Percentiles rank a stretch among this genome's conserved stretches.
Conservation (phyloP, 352 stramenopile species). For the Pythium brachiatum region DNA sequence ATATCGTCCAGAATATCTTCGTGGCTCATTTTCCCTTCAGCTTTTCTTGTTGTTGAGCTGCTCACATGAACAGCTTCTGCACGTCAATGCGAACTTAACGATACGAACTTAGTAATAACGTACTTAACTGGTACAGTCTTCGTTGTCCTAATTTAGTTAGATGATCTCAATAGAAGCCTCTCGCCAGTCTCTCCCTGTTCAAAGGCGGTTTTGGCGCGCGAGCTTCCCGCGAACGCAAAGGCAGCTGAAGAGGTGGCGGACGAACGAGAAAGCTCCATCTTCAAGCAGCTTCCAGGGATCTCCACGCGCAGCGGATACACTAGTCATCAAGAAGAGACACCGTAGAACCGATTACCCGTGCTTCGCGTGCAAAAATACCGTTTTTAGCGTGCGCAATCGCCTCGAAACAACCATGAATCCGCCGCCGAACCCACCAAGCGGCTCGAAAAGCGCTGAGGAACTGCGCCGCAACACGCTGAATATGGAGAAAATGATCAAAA, state of each 20-base stretch:
- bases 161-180: constrained; percentile 1
- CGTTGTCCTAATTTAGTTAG: constrained; percentile 7
- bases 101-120: background rate
- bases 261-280: constrained; percentile 6
- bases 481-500: constrained; percentile 88
- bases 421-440: background rate
- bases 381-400: background rate
- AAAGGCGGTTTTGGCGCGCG: constrained; percentile 15
- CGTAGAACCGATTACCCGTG: background rate
- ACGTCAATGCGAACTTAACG: background rate
- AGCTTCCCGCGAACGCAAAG: constrained; percentile 1
- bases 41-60: background rate
- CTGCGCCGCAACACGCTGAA: constrained; percentile 62
- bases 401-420: constrained; percentile 10
- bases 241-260: background rate
- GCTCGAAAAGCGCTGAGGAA: constrained; percentile 38
- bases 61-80: background rate
- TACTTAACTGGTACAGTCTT: background rate
- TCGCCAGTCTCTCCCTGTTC: constrained; percentile 10
- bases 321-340: constrained; percentile 10
- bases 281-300: constrained; percentile 1
- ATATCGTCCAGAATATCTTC: constrained; percentile 79
- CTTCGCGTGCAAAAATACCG: background rate
- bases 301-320: background rate
- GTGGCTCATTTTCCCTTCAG: constrained; percentile 40